phyloP scores from a whole-genome alignment of 495 filamentous ascomycete species.

The Xylaria bambusicola region DNA sequence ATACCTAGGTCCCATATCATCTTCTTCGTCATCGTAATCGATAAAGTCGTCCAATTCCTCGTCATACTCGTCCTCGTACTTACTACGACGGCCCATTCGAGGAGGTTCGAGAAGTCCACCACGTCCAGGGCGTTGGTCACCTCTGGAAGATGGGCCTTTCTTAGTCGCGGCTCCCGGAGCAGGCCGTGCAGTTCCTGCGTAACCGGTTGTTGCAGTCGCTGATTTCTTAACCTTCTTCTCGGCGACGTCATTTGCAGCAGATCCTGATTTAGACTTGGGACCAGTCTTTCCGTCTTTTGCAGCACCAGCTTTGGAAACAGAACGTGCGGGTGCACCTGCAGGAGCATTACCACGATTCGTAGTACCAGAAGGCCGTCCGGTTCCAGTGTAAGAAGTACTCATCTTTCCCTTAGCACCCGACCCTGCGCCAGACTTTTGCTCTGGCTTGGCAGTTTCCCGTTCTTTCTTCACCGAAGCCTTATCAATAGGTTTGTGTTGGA shows the following conservation, averaged over 20 bases:
- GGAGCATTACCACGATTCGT: conserved; percentile 24
- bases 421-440: conserved; percentile 25
- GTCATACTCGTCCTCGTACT: conserved; percentile 58
- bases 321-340: conserved; percentile 22
- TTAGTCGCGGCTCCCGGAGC: conserved; percentile 35
- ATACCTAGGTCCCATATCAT: conserved; percentile 41
- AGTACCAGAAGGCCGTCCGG: conserved; percentile 21
- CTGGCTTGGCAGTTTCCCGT: conserved; percentile 43
- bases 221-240: conserved; percentile 61
- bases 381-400: conserved; percentile 27
- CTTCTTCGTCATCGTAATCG: conserved; percentile 56
- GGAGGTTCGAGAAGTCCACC: conserved; percentile 35
- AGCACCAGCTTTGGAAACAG: conserved; percentile 25
- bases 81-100: conserved; percentile 37
- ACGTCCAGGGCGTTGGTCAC: conserved; percentile 23
- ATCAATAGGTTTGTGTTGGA: conserved; percentile 58
- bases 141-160: conserved; percentile 30
- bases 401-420: conserved; percentile 23
- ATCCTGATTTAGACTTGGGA: conserved; percentile 20
- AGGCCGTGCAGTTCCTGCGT: conserved; percentile 57
- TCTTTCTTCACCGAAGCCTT: conserved; percentile 48
- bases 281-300: conserved; percentile 19
- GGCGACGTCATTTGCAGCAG: conserved; percentile 22
- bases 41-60: conserved; percentile 54
- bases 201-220: conserved; percentile 57